Evolutionary conservation across 2,329 filamentous ascomycete species (phyloP).

Genomic region (Pseudofabraea citricarpa): DNA sequence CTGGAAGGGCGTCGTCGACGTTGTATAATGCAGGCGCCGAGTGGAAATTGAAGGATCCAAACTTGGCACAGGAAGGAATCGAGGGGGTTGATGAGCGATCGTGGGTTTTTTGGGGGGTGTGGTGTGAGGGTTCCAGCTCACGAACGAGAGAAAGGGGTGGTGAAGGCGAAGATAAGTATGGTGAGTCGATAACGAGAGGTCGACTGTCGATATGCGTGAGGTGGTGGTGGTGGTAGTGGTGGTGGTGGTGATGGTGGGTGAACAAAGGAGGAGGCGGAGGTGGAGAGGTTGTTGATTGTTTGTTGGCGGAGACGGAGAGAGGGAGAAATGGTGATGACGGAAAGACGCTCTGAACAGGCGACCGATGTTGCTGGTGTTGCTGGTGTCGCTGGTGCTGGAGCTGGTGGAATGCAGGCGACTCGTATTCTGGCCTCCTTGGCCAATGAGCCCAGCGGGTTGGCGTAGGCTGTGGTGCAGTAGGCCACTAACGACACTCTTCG

Average conservation of each 20-base stretch:
- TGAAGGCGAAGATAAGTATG: slow-evolving; percentile 1
- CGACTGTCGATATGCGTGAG: slow-evolving; percentile 3
- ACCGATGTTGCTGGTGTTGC: background rate
- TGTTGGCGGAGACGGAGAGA: background rate
- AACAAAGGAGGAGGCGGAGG: slow-evolving; percentile 1
- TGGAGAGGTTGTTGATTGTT: background rate
- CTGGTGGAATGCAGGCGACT: background rate
- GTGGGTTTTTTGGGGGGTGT: slow-evolving; percentile 11
- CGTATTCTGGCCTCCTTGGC: background rate
- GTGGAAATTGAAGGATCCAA: too few species aligned
- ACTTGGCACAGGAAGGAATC: slow-evolving; percentile 5
- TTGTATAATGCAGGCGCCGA: too few species aligned
- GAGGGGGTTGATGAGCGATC: slow-evolving; percentile 8
- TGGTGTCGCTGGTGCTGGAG: background rate
- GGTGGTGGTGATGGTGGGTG: background rate
- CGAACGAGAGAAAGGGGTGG: slow-evolving; percentile 20
- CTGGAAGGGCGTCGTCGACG: background rate
- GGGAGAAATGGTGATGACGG: background rate
- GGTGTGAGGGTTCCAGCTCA: slow-evolving; percentile 22
- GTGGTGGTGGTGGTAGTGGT: background rate
- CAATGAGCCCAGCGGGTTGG: background rate
- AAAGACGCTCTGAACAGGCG: background rate
- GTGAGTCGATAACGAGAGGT: slow-evolving; percentile 10
- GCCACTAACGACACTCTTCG: background rate
- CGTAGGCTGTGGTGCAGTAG: background rate